Base-by-base conservation (phyloP, 768 basidiomycete species). In the Russula emetica region DNA sequence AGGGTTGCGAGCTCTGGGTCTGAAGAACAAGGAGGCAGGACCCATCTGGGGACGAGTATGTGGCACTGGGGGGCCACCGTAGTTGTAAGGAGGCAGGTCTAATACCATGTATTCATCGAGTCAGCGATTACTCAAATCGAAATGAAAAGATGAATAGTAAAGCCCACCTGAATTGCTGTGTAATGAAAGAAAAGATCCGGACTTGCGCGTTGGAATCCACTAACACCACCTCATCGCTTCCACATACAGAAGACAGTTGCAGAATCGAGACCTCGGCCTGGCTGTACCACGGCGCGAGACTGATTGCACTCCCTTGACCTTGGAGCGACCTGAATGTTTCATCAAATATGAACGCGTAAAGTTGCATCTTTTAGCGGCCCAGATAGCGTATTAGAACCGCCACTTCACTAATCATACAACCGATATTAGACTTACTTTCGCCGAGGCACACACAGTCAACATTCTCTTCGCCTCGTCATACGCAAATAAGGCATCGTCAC, bases 401-500 rank as follows among this genome's bases (percentile, higher is more conserved):
- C 3, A 5, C 34, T 22, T 16, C 4, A 6, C 11, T 13, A 4
- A 36, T 13, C 36, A 13, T 36, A 9, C 9, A 7, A n/a, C 51
- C 11, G 28, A 28, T 50, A 56, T 50, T 5, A 20, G 44, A 65
- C 24, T 1, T 16, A 78, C 83, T 73, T 78, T 83, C 3, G 73
- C 72, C 0, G 76, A 70, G 5, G 77, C 74, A 60, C 82, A 79
- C 0, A 85, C 63, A 0, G 77, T 77, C n/a, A 86, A 67, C 72
- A 80, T 77, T 1, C 79, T 76, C 66, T 78, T 82, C 10, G 73
- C 69, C 66, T 86, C 84, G 49, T 86, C 83, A 61, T 78, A 84
- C 0, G 84, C 75, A 5, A 85, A 57, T 10, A 80, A 14, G 45
- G 76, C 75, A 8, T 78, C 72, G 2, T 75, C 71, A 0, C 81